Conservation (phyloP, 495 filamentous ascomycete genomes). For the Neurospora sublineolata region DNA sequence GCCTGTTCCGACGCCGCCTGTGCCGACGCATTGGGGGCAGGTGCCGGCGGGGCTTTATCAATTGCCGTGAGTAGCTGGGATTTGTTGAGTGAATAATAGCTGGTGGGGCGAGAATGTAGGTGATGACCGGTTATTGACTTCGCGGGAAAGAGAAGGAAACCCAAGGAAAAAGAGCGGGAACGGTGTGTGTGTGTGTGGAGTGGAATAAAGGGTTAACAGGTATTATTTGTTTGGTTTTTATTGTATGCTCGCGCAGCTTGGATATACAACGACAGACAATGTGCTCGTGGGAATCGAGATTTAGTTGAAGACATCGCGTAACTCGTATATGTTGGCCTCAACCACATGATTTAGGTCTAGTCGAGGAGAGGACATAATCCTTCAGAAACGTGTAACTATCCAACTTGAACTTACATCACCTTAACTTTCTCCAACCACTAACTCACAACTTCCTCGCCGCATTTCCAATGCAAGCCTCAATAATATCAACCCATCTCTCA, state of each 20-base stretch:
- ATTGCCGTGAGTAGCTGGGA: neutral
- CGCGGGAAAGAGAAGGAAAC: neutral
- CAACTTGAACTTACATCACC: conserved; percentile 5
- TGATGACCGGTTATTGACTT: too few relatives aligned
- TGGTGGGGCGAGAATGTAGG: too few relatives aligned
- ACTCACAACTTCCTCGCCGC: conserved; percentile 42
- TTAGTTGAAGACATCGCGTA: neutral
- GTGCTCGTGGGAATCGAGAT: too few relatives aligned
- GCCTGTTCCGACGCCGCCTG: neutral
- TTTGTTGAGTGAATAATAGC: too few relatives aligned
- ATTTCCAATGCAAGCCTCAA: conserved; percentile 51
- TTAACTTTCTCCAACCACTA: conserved; percentile 15
- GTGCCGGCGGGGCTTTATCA: neutral
- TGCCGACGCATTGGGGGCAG: neutral
- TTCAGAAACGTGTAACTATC: too few relatives aligned
- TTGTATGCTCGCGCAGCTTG: neutral
- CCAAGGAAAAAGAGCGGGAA: neutral
- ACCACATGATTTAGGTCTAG: neutral
- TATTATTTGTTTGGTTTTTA: neutral
- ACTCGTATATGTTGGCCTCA: neutral
- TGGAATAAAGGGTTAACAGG: neutral
- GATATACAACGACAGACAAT: neutral
- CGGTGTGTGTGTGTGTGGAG: neutral
- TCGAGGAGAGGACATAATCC: neutral
- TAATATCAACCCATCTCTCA: conserved; percentile 65